Conservation (phyloP, 306 rosid species). For the barrel medic (Medicago truncatula) region MtrunA17r5.0-ANR NC_053047.1:36628001-36628500, state of each 20-base stretch:
- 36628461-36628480: constrained; percentile 44
- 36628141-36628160: constrained; percentile 9
- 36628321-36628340: constrained; percentile 18
- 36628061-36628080: constrained; percentile 25
- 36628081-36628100: no score
- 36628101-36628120: constrained; percentile 39
- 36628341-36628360: constrained; percentile 6
- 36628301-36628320: constrained; percentile 37
- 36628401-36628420: constrained; percentile 22
- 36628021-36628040: not conserved
- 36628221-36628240: constrained; percentile 22
- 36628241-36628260: constrained; percentile 16
- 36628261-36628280: constrained; percentile 12
- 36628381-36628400: constrained; percentile 50
- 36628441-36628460: constrained; percentile 49
- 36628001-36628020: not conserved
- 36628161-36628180: not conserved
- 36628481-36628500: constrained; percentile 15
- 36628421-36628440: constrained; percentile 53
- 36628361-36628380: constrained; percentile 3
- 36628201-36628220: not conserved
- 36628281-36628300: constrained; percentile 19
- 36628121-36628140: constrained; percentile 7
- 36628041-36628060: not conserved
- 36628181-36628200: constrained; percentile 37